Evolutionary conservation across 805 yeast genomes (phyloP).

Genomic region (Pichia nanzhaoensis): DNA sequence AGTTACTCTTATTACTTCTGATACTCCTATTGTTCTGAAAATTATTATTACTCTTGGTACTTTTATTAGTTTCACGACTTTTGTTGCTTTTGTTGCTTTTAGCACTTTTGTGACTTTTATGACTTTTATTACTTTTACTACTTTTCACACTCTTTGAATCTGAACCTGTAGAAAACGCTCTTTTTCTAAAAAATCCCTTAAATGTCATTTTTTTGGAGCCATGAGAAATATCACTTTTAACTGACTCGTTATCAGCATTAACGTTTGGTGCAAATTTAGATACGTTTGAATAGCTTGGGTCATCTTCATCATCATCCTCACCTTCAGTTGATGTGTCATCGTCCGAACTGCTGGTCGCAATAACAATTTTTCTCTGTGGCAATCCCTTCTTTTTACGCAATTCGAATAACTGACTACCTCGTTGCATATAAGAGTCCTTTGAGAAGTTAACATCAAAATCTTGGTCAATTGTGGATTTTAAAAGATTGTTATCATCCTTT

Average conservation of each 20-base stretch:
- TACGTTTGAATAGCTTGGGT: constrained; percentile 1
- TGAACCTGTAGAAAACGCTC: constrained; percentile 9
- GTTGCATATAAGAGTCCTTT: constrained; percentile 15
- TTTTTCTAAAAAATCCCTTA: constrained; percentile 9
- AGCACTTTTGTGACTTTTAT: background rate
- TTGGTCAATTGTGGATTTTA: constrained; percentile 23
- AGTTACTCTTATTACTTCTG: no score
- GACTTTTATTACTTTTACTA: background rate
- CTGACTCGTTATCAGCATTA: constrained; percentile 1
- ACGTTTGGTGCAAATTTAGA: background rate
- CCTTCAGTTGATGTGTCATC: constrained; percentile 27
- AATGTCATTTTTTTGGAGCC: background rate
- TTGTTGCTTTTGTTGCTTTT: background rate
- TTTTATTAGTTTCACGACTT: background rate
- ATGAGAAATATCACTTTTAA: background rate
- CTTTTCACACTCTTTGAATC: background rate
- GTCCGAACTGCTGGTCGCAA: constrained; percentile 14
- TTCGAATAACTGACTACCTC: constrained; percentile 6
- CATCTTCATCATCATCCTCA: background rate
- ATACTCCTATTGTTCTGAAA: no score
- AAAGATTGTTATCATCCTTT: background rate
- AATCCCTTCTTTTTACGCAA: constrained; percentile 4
- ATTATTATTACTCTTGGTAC: no score
- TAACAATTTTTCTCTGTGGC: constrained; percentile 13
- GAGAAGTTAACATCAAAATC: constrained; percentile 29